Evolutionary conservation across 1,284 basidiomycete genomes (phyloP).

Genomic region (Taiwanofungus camphoratus): DNA sequence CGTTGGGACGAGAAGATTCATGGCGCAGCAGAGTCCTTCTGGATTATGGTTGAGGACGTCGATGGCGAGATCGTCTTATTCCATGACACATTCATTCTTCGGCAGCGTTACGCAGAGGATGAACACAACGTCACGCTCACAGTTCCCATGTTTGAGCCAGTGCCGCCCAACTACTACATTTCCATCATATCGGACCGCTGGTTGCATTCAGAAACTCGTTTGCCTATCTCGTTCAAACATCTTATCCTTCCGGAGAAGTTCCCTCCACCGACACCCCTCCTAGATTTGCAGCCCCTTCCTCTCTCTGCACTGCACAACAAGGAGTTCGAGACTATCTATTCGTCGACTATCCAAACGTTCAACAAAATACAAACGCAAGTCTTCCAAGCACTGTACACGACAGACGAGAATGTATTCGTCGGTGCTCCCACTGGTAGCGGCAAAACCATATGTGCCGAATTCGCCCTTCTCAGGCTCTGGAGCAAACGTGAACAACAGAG

Average conservation of each 20-base stretch:
- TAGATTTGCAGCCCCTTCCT: conserved; percentile 90
- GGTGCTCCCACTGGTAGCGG: conserved; percentile 96
- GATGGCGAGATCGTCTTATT: conserved; percentile 95
- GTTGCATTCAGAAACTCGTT: conserved; percentile 90
- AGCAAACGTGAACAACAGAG: conserved; percentile 76
- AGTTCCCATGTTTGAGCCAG: conserved; percentile 94
- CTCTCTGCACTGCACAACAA: conserved; percentile 89
- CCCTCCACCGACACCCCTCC: conserved; percentile 86
- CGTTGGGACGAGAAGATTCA: conserved; percentile 96
- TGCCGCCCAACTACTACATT: conserved; percentile 98
- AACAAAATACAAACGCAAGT: conserved; percentile 99
- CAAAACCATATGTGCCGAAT: conserved; percentile 97
- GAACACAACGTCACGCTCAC: conserved; percentile 94
- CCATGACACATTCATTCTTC: conserved; percentile 89
- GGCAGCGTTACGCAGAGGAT: conserved; percentile 87
- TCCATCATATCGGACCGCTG: conserved; percentile 93
- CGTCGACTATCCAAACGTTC: conserved; percentile 73
- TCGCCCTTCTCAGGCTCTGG: conserved; percentile 91
- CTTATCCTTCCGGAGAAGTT: conserved; percentile 97
- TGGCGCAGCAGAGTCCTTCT: conserved; percentile 83
- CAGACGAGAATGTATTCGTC: conserved; percentile 94
- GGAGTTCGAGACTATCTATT: conserved; percentile 85
- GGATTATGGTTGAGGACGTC: conserved; percentile 93
- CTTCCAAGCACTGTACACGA: conserved; percentile 95
- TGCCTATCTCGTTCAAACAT: conserved; percentile 98